These are phyloP conservation scores for Paulownia fortunei DNA, from an alignment of 257 asterid genomes.

Conservation along the genomic window DNA sequence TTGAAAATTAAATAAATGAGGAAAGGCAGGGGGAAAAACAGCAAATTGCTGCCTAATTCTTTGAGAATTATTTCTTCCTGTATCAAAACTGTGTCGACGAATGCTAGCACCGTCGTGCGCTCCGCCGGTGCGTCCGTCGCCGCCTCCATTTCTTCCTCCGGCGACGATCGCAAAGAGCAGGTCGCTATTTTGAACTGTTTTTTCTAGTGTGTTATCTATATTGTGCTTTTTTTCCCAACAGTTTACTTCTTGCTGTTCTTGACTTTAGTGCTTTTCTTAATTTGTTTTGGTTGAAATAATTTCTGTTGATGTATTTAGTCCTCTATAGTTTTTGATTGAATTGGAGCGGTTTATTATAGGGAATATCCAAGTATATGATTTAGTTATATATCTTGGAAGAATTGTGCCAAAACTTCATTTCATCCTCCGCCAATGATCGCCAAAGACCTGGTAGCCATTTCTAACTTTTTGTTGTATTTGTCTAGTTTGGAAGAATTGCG, in stretches of 20 bases:
- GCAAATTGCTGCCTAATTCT: constrained; percentile 47
- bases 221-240: background rate
- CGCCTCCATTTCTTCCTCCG: constrained; percentile 10
- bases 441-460: background rate
- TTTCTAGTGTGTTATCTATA: background rate
- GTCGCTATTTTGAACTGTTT: background rate
- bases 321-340: background rate
- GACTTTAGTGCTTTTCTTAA: background rate
- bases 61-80: too few species aligned
- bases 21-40: constrained; percentile 45
- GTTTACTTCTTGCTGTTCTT: background rate
- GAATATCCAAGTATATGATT: background rate
- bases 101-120: constrained; percentile 51
- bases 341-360: background rate
- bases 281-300: background rate
- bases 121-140: constrained; percentile 44
- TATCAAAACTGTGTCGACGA: constrained; percentile 48
- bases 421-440: too few species aligned
- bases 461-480: background rate
- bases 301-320: background rate
- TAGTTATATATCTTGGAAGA: background rate
- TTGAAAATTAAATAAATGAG: constrained; percentile 25
- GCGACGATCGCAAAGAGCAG: constrained; percentile 12
- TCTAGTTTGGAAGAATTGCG: background rate
- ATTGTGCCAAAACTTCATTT: background rate